These are phyloP conservation scores for Wolfiporia cocos DNA, from an alignment of 1,284 basidiomycete species.

Conservation along the genomic window DNA sequence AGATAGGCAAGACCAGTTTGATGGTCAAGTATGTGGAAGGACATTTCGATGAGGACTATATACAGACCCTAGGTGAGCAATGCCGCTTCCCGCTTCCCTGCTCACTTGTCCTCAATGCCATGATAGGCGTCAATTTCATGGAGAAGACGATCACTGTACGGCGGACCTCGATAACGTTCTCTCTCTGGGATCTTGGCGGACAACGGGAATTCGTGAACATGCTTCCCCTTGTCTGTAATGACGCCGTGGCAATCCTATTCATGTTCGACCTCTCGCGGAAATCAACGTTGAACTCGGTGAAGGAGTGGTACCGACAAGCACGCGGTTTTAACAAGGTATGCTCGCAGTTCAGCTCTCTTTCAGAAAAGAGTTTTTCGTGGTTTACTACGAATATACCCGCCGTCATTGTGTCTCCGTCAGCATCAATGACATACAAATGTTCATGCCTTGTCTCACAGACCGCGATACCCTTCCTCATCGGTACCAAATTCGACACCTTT, in stretches of 20 bases:
- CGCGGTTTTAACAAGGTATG: conserved; percentile 94
- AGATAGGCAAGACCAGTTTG: conserved; percentile 96
- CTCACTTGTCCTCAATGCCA: conserved; percentile 1
- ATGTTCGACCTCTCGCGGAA: conserved; percentile 99
- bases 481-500: conserved; percentile 97
- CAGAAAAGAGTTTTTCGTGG: too few relatives aligned
- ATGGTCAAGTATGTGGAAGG: conserved; percentile 99
- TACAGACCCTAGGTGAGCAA: conserved; percentile 88
- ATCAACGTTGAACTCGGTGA: conserved; percentile 94
- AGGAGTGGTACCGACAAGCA: conserved; percentile 99
- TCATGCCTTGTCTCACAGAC: conserved; percentile 56
- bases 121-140: conserved; percentile 95
- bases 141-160: conserved; percentile 97
- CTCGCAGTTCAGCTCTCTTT: background rate
- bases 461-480: conserved; percentile 93
- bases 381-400: too few relatives aligned
- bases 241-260: conserved; percentile 97
- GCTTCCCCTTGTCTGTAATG: conserved; percentile 97
- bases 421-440: too few relatives aligned
- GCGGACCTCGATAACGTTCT: conserved; percentile 97
- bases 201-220: conserved; percentile 99
- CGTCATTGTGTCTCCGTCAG: too few relatives aligned
- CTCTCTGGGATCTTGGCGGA: conserved; percentile 98
- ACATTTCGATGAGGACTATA: conserved; percentile 97
- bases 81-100: background rate